Evolutionary conservation across 768 basidiomycete species (phyloP).

Genomic region (Auriscalpium vulgare): DNA sequence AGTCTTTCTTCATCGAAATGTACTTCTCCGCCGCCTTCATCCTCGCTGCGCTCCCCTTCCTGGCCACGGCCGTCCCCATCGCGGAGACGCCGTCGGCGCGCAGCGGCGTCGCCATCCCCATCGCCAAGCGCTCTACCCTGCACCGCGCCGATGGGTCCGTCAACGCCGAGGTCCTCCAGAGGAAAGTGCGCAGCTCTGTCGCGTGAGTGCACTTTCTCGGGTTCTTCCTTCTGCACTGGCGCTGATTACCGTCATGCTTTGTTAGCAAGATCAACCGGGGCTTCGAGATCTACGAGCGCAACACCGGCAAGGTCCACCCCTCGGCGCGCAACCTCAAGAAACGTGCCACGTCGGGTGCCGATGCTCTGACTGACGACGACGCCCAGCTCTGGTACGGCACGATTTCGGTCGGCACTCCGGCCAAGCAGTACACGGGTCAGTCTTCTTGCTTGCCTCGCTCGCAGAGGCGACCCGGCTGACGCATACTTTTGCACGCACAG

Average conservation of each 20-base stretch:
- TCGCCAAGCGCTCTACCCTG: not conserved
- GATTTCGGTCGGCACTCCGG: conserved; percentile 4
- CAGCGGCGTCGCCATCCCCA: not conserved
- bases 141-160: not conserved
- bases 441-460: not conserved
- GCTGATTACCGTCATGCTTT: not conserved
- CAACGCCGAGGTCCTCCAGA: not conserved
- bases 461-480: not conserved
- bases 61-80: not conserved
- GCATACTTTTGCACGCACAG: not conserved
- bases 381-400: conserved; percentile 5
- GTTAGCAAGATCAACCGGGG: not conserved
- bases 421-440: conserved; percentile 1
- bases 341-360: not conserved
- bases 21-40: not conserved
- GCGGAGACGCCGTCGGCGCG: not conserved
- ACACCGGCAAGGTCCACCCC: conserved; percentile 4
- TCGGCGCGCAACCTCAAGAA: not conserved
- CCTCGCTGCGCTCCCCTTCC: not conserved
- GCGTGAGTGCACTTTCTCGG: too few relatives aligned
- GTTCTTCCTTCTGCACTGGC: too few relatives aligned
- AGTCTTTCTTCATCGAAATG: too few relatives aligned
- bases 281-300: not conserved
- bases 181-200: too few relatives aligned
- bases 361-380: not conserved